Conservation (phyloP, 345 rosid species). For the Erucastrum elatum region DNA sequence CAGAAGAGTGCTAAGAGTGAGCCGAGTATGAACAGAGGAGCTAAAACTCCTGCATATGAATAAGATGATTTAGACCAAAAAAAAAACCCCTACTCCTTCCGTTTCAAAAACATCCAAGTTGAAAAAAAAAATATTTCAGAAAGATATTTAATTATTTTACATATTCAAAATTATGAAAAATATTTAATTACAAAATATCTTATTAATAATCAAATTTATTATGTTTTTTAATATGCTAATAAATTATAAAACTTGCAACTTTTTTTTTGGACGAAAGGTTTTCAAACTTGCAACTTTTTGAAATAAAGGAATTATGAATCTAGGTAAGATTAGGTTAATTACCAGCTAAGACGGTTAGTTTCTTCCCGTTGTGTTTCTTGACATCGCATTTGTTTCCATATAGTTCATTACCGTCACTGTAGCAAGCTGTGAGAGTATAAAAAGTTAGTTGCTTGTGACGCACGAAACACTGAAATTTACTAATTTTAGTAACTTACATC, state of each 20-base stretch:
- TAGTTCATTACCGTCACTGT: conserved; percentile 55
- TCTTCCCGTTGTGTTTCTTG: conserved; percentile 44
- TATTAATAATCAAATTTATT: too few relatives aligned
- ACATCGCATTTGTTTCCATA: conserved; percentile 49
- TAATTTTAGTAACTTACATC: conserved; percentile 47
- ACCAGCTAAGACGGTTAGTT: conserved; percentile 62
- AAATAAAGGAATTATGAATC: background rate
- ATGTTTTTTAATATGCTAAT: too few relatives aligned
- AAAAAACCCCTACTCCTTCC: too few relatives aligned
- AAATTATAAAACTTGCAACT: too few relatives aligned
- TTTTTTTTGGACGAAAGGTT: too few relatives aligned
- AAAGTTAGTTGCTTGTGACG: conserved; percentile 8
- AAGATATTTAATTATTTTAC: too few relatives aligned
- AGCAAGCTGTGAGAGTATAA: conserved; percentile 49
- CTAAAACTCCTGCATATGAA: conserved; percentile 34
- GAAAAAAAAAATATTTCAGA: too few relatives aligned
- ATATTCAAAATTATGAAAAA: too few relatives aligned
- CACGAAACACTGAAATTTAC: background rate
- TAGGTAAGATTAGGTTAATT: conserved; percentile 8
- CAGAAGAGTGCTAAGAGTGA: conserved; percentile 56
- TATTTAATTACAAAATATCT: too few relatives aligned
- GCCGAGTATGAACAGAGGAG: conserved; percentile 40
- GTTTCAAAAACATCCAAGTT: too few relatives aligned
- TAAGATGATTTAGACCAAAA: background rate
- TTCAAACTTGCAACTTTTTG: too few relatives aligned